Conservation (phyloP, 2,329 filamentous ascomycete species). For the Pseudogymnoascus sp. region DNA sequence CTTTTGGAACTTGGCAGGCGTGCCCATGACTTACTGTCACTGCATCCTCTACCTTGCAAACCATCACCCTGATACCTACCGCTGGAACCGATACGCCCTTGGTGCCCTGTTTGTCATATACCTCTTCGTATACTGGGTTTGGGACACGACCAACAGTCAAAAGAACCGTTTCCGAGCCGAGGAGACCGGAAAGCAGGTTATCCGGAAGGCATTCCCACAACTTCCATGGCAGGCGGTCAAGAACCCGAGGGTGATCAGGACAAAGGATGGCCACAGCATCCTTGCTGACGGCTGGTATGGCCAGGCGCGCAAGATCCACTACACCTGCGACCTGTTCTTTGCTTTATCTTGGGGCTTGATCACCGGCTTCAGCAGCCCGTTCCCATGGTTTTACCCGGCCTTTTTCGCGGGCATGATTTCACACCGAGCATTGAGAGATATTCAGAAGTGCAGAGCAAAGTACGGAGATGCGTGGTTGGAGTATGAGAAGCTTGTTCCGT, state of each 20-base stretch:
- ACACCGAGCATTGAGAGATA: conserved; percentile 68
- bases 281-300: conserved; percentile 83
- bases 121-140: conserved; percentile 79
- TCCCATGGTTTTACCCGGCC: conserved; percentile 81
- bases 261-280: conserved; percentile 58
- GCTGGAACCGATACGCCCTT: conserved; percentile 63
- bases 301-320: conserved; percentile 71
- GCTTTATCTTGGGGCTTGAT: conserved; percentile 72
- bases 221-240: conserved; percentile 79
- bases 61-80: conserved; percentile 68
- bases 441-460: conserved; percentile 64
- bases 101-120: conserved; percentile 60
- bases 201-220: conserved; percentile 78
- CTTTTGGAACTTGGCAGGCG: conserved; percentile 93
- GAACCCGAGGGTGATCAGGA: conserved; percentile 71
- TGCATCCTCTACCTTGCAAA: conserved; percentile 85
- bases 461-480: conserved; percentile 77
- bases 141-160: conserved; percentile 87
- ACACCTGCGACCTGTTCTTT: conserved; percentile 73
- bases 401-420: conserved; percentile 77
- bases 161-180: conserved; percentile 85
- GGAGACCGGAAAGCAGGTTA: conserved; percentile 61
- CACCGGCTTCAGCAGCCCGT: conserved; percentile 70
- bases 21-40: conserved; percentile 87
- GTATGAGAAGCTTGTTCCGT: conserved; percentile 73